These are phyloP conservation scores for Diplodia intermedia DNA, from an alignment of 2,329 filamentous ascomycete species.

Conservation along the genomic window DNA sequence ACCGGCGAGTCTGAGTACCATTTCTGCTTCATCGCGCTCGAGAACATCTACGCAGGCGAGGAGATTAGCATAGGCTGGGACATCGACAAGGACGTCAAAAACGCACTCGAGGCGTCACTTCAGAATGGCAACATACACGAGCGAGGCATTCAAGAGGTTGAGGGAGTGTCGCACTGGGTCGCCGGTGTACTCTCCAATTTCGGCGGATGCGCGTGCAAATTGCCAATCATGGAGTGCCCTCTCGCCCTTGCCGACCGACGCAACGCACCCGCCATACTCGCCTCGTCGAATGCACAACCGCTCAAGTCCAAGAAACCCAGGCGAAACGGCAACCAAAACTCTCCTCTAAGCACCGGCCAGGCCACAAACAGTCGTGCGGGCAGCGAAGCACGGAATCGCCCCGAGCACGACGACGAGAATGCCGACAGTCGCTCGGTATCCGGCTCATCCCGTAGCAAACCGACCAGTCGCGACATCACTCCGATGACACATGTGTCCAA, in stretches of 20 bases:
- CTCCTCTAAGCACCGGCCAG: constrained; percentile 61
- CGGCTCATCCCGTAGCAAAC: constrained; percentile 60
- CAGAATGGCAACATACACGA: constrained; percentile 67
- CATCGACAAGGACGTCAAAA: constrained; percentile 56
- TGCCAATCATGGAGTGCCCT: constrained; percentile 41
- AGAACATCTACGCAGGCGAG: constrained; percentile 73
- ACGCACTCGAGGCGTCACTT: constrained; percentile 66
- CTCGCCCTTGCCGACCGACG: constrained; percentile 46
- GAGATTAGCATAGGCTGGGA: constrained; percentile 72
- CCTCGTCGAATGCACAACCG: constrained; percentile 39
- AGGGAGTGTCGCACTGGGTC: constrained; percentile 72
- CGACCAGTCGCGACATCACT: constrained; percentile 67
- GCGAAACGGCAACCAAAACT: constrained; percentile 53
- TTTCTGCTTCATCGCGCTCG: constrained; percentile 89
- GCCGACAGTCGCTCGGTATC: constrained; percentile 64
- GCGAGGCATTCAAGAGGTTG: constrained; percentile 63
- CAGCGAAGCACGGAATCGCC: constrained; percentile 61
- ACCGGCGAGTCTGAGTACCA: constrained; percentile 67
- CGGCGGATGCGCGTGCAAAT: constrained; percentile 77
- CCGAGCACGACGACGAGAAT: constrained; percentile 62
- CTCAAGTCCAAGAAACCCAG: constrained; percentile 59
- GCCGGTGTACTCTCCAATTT: constrained; percentile 76
- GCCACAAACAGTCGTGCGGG: constrained; percentile 65
- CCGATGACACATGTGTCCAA: constrained; percentile 61
- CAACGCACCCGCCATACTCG: constrained; percentile 37